These are phyloP conservation scores for Spathaspora hagerdaliae DNA, from an alignment of 805 yeast genomes.

Conservation along the genomic window DNA sequence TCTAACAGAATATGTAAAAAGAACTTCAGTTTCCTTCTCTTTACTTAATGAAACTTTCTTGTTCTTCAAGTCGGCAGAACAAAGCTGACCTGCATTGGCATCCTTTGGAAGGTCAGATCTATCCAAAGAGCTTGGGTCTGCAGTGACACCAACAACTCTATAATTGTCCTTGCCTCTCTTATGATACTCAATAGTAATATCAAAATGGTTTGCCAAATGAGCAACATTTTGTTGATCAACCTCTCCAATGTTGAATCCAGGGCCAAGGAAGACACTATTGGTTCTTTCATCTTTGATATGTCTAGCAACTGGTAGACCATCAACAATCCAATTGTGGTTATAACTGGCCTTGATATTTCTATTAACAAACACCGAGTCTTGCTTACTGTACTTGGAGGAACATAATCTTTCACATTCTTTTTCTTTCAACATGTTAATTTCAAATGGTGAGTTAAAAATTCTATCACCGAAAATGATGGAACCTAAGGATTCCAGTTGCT, in stretches of 20 bases:
- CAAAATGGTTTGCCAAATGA: slow-evolving; percentile 77
- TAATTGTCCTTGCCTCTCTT: slow-evolving; percentile 58
- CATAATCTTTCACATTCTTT: slow-evolving; percentile 70
- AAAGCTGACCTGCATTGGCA: slow-evolving; percentile 22
- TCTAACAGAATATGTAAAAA: slow-evolving; percentile 78
- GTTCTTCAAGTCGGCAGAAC: slow-evolving; percentile 22
- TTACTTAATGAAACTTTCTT: slow-evolving; percentile 47
- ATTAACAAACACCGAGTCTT: slow-evolving; percentile 73
- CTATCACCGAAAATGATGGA: slow-evolving; percentile 94
- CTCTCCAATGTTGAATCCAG: slow-evolving; percentile 78
- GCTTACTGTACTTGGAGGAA: slow-evolving; percentile 50
- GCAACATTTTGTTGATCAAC: slow-evolving; percentile 55
- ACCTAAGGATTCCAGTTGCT: slow-evolving; percentile 87
- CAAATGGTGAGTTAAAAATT: slow-evolving; percentile 88
- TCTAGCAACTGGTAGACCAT: slow-evolving; percentile 91
- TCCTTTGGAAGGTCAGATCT: slow-evolving; percentile 21
- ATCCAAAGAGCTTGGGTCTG: slow-evolving; percentile 60
- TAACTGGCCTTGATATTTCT: slow-evolving; percentile 79
- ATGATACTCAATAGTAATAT: slow-evolving; percentile 79
- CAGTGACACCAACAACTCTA: slow-evolving; percentile 89
- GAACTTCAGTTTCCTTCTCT: slow-evolving; percentile 52
- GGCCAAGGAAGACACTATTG: slow-evolving; percentile 59
- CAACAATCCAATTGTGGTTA: slow-evolving; percentile 87
- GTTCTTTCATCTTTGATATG: slow-evolving; percentile 54
- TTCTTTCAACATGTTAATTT: slow-evolving; percentile 71